phyloP scores from a whole-genome alignment of 2,329 filamentous ascomycete species.

The Alternaria ethzedia region DNA sequence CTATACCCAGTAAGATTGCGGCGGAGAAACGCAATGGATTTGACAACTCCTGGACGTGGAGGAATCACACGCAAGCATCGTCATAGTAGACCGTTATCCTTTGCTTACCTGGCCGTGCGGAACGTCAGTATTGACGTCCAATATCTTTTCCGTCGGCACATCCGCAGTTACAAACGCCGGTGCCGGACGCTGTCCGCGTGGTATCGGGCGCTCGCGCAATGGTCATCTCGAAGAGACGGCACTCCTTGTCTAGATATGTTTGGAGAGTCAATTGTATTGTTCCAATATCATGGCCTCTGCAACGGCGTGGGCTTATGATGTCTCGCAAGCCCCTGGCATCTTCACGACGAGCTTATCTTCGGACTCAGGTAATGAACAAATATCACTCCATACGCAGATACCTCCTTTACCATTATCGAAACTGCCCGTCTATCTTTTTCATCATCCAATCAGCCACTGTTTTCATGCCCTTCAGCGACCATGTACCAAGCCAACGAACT shows the following conservation, averaged over 20 bases:
- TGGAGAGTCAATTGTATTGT: background rate
- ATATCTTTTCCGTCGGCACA: background rate
- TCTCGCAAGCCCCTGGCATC: background rate
- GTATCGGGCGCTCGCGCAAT: background rate
- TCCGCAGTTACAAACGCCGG: background rate
- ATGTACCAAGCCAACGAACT: background rate
- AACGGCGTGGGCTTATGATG: background rate
- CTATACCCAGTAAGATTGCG: background rate
- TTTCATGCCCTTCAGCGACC: background rate
- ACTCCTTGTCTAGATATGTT: background rate
- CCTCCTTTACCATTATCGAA: background rate
- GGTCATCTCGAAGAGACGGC: background rate
- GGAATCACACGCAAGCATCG: background rate
- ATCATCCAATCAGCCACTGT: background rate
- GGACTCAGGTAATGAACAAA: background rate
- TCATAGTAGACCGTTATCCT: accelerated
- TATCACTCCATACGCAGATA: background rate
- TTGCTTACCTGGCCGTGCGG: background rate
- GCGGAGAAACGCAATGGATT: background rate
- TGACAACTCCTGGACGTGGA: background rate
- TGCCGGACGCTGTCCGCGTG: background rate
- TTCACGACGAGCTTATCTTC: background rate
- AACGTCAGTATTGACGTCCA: background rate
- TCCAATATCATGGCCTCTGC: background rate
- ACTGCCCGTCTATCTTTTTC: background rate